phyloP scores from a whole-genome alignment of 495 filamentous ascomycete species.

The Neurospora sublineolata region DNA sequence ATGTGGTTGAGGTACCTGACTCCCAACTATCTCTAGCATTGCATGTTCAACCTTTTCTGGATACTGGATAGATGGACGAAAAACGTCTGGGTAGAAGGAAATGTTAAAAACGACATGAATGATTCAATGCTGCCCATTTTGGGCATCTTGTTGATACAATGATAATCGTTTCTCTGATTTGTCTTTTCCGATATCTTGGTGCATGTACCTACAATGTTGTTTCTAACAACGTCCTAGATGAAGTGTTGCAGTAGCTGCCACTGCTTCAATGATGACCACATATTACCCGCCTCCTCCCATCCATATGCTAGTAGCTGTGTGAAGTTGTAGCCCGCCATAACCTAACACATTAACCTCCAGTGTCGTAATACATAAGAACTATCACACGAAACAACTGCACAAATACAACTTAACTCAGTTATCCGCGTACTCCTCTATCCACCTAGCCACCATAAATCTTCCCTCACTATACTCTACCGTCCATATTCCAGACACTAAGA shows the following conservation, averaged over 20 bases:
- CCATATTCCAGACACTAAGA: conserved; percentile 5
- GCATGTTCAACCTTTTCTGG: neutral
- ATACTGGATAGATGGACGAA: neutral
- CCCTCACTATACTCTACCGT: no score
- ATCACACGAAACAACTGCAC: neutral
- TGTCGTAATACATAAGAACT: neutral
- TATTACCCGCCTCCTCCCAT: neutral
- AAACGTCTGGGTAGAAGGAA: neutral
- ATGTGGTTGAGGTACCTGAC: neutral
- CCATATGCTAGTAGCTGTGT: neutral
- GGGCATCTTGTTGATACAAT: neutral
- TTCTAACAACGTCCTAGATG: neutral
- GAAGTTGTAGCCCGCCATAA: neutral
- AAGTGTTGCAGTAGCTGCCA: neutral
- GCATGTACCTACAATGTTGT: neutral
- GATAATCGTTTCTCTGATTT: neutral
- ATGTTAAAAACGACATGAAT: neutral
- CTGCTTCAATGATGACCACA: neutral
- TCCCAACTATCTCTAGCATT: neutral
- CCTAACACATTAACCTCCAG: neutral
- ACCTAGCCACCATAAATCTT: neutral
- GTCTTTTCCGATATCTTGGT: neutral
- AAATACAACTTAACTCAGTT: neutral
- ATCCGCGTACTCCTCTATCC: neutral
- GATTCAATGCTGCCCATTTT: neutral